A percentile compares a stretch with the other conserved stretches of the same genome.
These are phyloP conservation scores for Leccinellum albellum DNA, from an alignment of 768 basidiomycete species.

Conservation along the genomic window DNA sequence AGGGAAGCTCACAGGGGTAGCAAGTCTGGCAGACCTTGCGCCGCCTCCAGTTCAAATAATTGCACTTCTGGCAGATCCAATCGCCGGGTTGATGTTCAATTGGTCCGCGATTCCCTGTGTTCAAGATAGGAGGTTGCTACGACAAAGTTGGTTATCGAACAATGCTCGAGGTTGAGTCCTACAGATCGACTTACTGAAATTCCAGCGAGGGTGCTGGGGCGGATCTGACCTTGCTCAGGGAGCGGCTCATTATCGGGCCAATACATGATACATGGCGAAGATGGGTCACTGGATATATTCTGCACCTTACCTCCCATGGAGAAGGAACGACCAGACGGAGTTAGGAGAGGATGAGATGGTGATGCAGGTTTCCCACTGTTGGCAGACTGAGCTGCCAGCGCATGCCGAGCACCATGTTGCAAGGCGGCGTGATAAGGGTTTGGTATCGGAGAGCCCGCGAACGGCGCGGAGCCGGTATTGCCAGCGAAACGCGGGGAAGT, in stretches of 20 bases:
- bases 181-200: conserved; percentile 44
- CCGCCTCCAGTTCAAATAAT: conserved; percentile 84
- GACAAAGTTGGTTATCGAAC: neutral
- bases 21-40: conserved; percentile 90
- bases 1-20: conserved; percentile 61
- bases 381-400: conserved; percentile 24
- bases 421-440: conserved; percentile 21
- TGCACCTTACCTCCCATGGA: conserved; percentile 75
- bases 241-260: conserved; percentile 89
- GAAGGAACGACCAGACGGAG: conserved; percentile 78
- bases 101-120: conserved; percentile 84
- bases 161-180: neutral
- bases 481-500: conserved; percentile 26
- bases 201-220: conserved; percentile 53
- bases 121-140: conserved; percentile 81
- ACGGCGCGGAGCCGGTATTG: conserved; percentile 12
- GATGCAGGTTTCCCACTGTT: conserved; percentile 32
- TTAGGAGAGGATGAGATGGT: conserved; percentile 68
- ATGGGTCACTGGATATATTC: conserved; percentile 71
- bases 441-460: conserved; percentile 23
- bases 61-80: conserved; percentile 82
- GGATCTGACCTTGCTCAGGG: conserved; percentile 76
- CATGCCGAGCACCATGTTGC: conserved; percentile 23
- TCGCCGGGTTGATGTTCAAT: conserved; percentile 83
- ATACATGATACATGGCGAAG: conserved; percentile 76